Evolutionary conservation across 2,329 filamentous ascomycete genomes (phyloP).

Genomic region (Pseudocercospora macadamiae): DNA sequence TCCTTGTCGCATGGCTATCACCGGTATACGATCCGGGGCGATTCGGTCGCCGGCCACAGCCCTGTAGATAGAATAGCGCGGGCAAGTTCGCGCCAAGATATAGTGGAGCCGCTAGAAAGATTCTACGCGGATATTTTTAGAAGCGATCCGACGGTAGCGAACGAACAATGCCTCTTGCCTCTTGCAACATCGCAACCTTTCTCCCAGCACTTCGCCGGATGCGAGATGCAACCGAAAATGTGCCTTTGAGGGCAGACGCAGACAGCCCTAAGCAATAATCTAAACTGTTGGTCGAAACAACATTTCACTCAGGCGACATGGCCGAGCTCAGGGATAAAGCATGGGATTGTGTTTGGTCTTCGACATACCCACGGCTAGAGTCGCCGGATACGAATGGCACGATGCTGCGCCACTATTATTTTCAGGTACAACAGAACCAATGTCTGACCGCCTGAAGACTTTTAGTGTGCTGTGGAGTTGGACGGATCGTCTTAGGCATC

Average conservation of each 20-base stretch:
- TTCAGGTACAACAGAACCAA: constrained; percentile 1
- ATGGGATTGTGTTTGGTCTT: background rate
- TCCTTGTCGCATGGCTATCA: background rate
- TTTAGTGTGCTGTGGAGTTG: background rate
- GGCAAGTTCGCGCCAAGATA: background rate
- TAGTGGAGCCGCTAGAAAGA: background rate
- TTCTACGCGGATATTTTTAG: too few relatives aligned
- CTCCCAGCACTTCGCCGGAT: background rate
- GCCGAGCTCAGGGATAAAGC: background rate
- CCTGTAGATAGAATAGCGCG: background rate
- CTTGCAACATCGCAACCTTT: too few relatives aligned
- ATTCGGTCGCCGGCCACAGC: background rate
- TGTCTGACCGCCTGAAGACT: background rate
- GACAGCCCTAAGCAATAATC: background rate
- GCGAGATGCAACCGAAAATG: background rate
- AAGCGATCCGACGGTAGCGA: too few relatives aligned
- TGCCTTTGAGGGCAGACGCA: background rate
- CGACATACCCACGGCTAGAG: background rate
- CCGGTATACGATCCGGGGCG: too few relatives aligned
- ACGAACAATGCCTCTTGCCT: too few relatives aligned
- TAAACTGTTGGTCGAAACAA: too few relatives aligned
- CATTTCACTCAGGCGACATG: too few relatives aligned
- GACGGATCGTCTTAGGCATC: background rate
- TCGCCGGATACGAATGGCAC: background rate
- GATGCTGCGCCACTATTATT: constrained; percentile 3